phyloP scores from a whole-genome alignment of 768 basidiomycete species.

The Bullera alba region DNA sequence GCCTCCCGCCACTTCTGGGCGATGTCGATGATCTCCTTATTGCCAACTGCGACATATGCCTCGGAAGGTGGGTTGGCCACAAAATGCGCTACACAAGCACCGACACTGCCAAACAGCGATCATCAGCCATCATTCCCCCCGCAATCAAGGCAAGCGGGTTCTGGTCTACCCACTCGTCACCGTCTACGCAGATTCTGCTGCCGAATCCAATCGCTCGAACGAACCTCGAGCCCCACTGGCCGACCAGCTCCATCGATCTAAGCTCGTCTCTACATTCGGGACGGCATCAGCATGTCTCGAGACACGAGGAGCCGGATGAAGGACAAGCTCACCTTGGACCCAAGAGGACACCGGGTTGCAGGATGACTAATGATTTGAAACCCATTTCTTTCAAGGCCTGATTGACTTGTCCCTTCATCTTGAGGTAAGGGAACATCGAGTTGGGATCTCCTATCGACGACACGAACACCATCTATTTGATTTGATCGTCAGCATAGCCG shows the following conservation, averaged over 20 bases:
- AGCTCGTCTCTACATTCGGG: conserved; percentile 7
- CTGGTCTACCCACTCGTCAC: conserved; percentile 32
- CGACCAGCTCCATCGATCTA: conserved; percentile 15
- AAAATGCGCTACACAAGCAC: conserved; percentile 34
- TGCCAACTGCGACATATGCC: conserved; percentile 18
- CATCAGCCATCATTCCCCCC: neutral
- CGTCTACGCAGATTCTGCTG: conserved; percentile 19
- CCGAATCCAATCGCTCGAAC: conserved; percentile 18
- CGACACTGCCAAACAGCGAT: conserved; percentile 28
- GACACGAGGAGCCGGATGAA: neutral
- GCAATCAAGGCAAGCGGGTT: neutral
- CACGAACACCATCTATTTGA: conserved; percentile 35
- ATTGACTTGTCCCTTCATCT: conserved; percentile 41
- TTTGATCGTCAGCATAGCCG: neutral
- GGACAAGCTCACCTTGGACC: conserved; percentile 30
- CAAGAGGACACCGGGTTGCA: conserved; percentile 37
- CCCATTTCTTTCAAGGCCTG: conserved; percentile 31
- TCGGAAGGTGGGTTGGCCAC: conserved; percentile 25
- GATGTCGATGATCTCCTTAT: conserved; percentile 21
- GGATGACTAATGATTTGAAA: conserved; percentile 32
- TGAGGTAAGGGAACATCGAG: conserved; percentile 22
- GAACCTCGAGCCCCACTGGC: conserved; percentile 16
- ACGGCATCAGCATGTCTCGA: neutral
- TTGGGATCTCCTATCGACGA: conserved; percentile 23
- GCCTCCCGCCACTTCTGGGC: conserved; percentile 19